Evolutionary conservation across 257 asterid genomes (phyloP), one percentile per base, ranked within the genome.

Genomic region (Solanum infundibuliforme): DNA sequence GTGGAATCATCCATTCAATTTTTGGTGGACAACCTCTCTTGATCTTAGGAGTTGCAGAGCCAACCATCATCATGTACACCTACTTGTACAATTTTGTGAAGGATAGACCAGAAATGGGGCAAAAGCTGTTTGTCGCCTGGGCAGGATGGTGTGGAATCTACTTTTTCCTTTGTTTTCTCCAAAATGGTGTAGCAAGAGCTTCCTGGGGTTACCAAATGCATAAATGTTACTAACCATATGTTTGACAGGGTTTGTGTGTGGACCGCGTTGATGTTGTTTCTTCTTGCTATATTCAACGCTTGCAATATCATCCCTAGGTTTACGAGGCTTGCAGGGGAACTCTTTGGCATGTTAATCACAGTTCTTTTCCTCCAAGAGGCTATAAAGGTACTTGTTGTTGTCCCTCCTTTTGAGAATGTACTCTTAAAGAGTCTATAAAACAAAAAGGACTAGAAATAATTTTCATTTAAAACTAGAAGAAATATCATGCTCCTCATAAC

Each of bases 11-110:
- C 82, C 99, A 96, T 88, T 85, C 99, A 6, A 90, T 95, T 71
- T 90, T 95, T 2, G 98, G 99, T 48, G 99, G 99, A 85, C 98
- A 96, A 81, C 99, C 99, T 48, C 91, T 96, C n/a, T 86, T 96
- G 93, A 94, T 96, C 85, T 88, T 96, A 87, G 99, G 99, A 87
- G 98, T 96, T 90, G 99, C 99, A 73, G 99, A 96, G 85, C 99
- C 99, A 2, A 96, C 99, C 36, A 94, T 96, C 87, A 96, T 96
- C 65, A 96, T 96, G 99, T 96, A 96, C 83, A 89, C 95, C 48
- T 95, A 95, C 90, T 90, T 96, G 90, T 95, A 94, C 91, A 86
- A 76, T 90, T 95, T 96, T 52, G 91, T 95, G 32, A 89, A 87
- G 89, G 88, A 75, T 66, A 91, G 96, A 73, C 90, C 91, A 27